A percentile compares a stretch with the other conserved stretches of the same genome.
phyloP scores from a whole-genome alignment of 345 rosid genomes.

The Salix udensis region DNA sequence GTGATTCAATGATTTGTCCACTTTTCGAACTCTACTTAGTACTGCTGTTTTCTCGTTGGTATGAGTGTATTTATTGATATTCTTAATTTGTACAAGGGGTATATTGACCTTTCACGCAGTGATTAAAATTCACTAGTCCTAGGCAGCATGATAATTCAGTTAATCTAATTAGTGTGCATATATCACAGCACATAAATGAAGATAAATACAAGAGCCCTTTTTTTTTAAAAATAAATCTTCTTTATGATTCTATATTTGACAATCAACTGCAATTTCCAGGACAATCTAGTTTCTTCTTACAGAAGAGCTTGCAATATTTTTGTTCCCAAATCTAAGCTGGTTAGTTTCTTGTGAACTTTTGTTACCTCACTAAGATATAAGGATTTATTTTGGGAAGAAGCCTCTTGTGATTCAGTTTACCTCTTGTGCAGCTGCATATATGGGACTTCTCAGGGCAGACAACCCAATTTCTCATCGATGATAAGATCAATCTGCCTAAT shows the following conservation, averaged over 20 bases:
- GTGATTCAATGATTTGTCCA: no score
- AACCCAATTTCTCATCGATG: slow-evolving; percentile 46
- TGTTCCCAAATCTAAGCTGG: slow-evolving; percentile 59
- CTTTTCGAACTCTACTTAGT: no score
- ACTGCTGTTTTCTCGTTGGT: no score
- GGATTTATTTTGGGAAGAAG: not conserved
- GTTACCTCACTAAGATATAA: not conserved
- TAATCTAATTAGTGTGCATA: not conserved
- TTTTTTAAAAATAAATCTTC: not conserved
- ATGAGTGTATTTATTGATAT: no score
- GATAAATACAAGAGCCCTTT: not conserved
- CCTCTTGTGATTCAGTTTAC: slow-evolving; percentile 9
- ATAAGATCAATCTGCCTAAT: slow-evolving; percentile 38
- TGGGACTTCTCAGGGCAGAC: slow-evolving; percentile 95
- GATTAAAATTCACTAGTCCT: not conserved
- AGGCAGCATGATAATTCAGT: not conserved
- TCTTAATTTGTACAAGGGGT: no score
- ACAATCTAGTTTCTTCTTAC: slow-evolving; percentile 56
- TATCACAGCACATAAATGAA: not conserved
- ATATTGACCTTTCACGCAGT: no score
- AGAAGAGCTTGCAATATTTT: slow-evolving; percentile 82
- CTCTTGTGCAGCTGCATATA: slow-evolving; percentile 59
- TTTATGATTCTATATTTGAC: not conserved
- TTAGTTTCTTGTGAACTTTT: slow-evolving; percentile 15
- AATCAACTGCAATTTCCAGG: slow-evolving; percentile 37